Evolutionary conservation across 768 basidiomycete genomes (phyloP).

Genomic region (Peribolospora kevripleyi): DNA sequence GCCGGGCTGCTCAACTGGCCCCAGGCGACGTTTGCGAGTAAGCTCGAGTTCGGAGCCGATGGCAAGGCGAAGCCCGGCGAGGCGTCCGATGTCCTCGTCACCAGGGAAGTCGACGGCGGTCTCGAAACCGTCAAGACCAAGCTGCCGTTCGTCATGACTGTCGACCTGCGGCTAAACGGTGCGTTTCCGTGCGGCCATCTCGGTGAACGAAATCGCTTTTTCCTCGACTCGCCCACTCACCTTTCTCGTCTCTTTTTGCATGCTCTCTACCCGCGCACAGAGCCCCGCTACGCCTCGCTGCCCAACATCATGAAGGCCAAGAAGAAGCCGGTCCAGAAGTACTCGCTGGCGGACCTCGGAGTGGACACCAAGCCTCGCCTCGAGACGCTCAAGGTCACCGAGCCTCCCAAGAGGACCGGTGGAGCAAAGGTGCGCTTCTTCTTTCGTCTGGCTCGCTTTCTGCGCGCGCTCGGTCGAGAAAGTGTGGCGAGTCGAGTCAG

Average conservation of each 20-base stretch:
- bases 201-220: background rate
- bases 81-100: conserved; percentile 30
- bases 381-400: conserved; percentile 64
- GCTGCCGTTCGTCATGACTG: conserved; percentile 69
- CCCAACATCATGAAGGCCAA: conserved; percentile 99
- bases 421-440: conserved; percentile 49
- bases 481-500: no score
- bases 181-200: background rate
- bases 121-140: conserved; percentile 52
- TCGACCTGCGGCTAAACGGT: conserved; percentile 47
- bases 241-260: background rate
- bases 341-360: conserved; percentile 51
- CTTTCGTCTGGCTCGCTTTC: background rate
- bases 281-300: conserved; percentile 89
- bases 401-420: conserved; percentile 72
- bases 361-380: conserved; percentile 61
- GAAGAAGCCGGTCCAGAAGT: conserved; percentile 80
- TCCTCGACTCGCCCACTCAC: background rate
- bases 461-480: background rate
- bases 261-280: conserved; percentile 22
- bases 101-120: conserved; percentile 85
- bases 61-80: conserved; percentile 26
- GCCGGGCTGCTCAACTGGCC: conserved; percentile 77
- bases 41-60: conserved; percentile 36
- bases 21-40: conserved; percentile 87